Evolutionary conservation across 2,329 filamentous ascomycete species (phyloP).

Genomic region (Alternaria postmessia): DNA sequence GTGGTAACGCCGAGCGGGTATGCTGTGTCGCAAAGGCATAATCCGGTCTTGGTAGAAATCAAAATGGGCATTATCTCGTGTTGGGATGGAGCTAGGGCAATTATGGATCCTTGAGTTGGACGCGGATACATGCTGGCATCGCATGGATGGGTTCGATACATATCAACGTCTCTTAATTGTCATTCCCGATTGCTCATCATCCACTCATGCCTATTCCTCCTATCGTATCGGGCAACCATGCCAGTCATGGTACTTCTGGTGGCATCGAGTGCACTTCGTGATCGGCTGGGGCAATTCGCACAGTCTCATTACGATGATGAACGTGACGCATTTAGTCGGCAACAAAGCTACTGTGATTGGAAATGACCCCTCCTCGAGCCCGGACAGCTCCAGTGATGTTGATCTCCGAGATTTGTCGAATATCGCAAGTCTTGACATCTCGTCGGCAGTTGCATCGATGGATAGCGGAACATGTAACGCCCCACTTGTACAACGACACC

Average conservation of each 20-base stretch:
- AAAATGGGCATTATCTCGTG: background rate
- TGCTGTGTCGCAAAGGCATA: background rate
- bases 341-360: background rate
- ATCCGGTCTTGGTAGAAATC: background rate
- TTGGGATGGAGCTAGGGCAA: background rate
- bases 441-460: conserved; percentile 17
- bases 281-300: background rate
- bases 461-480: background rate
- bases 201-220: background rate
- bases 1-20: conserved; percentile 2
- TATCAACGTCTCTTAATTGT: background rate
- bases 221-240: background rate
- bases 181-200: background rate
- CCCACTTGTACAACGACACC: conserved; percentile 6
- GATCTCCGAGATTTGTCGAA: conserved; percentile 1
- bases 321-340: background rate
- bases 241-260: background rate
- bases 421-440: conserved; percentile 14
- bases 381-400: background rate
- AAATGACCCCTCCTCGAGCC: background rate
- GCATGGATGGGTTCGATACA: background rate
- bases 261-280: background rate
- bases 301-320: background rate
- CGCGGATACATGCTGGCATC: background rate
- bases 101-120: background rate